A percentile compares a stretch with the other conserved stretches of the same genome.
phyloP scores from a whole-genome alignment of 108 stramenopile genomes.

The Thalassiosira profunda region DNA sequence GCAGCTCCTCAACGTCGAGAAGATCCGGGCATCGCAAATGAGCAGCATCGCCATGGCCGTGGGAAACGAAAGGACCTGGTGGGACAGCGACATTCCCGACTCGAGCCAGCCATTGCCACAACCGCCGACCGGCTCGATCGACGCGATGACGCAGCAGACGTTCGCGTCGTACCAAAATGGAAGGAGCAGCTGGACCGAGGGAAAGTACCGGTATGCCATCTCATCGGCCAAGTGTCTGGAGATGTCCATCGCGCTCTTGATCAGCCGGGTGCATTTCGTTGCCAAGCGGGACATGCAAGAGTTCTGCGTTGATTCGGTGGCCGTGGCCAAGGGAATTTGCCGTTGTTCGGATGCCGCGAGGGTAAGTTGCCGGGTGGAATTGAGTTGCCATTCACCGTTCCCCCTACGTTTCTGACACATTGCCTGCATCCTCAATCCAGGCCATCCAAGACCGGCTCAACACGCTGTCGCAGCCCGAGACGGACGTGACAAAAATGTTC shows the following conservation, averaged over 20 bases:
- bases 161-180: neutral
- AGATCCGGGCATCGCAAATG: constrained; percentile 24
- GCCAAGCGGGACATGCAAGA: constrained; percentile 1
- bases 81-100: constrained; percentile 26
- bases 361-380: too few species aligned
- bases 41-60: constrained; percentile 11
- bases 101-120: constrained; percentile 9
- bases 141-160: neutral
- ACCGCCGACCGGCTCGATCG: constrained; percentile 36
- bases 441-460: constrained; percentile 29
- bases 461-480: constrained; percentile 28
- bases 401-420: too few species aligned
- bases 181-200: constrained; percentile 8
- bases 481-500: constrained; percentile 34
- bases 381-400: too few species aligned
- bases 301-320: constrained; percentile 35
- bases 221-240: constrained; percentile 30
- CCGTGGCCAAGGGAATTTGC: constrained; percentile 39
- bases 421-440: too few species aligned
- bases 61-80: constrained; percentile 18
- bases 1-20: constrained; percentile 27
- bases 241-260: constrained; percentile 19
- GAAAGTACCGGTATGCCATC: constrained; percentile 27
- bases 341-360: constrained; percentile 42
- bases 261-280: constrained; percentile 20